phyloP scores from a whole-genome alignment of 139 green algal species.

The Pseudopediastrum boryanum region DNA sequence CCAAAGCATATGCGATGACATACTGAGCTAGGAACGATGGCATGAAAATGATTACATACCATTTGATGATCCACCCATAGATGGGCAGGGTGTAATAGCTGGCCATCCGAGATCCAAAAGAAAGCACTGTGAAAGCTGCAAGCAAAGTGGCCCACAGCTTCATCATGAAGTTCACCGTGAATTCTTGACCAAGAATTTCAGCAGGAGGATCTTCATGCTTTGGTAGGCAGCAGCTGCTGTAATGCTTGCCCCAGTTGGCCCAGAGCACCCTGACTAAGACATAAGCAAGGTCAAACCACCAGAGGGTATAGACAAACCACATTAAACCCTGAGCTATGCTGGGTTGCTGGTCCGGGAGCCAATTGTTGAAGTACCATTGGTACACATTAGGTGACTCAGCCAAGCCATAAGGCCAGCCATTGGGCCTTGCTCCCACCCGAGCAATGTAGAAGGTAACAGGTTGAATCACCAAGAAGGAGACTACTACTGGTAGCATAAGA shows the following conservation, averaged over 20 bases:
- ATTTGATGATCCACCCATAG: neutral
- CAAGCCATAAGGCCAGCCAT: neutral
- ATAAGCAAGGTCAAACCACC: slow-evolving; percentile 35
- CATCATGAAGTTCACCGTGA: slow-evolving; percentile 5
- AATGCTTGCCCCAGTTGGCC: no score
- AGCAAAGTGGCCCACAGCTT: neutral
- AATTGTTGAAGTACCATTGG: neutral
- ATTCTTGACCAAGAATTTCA: no score
- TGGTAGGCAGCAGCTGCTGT: no score
- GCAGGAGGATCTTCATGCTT: no score
- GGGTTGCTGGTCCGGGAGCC: slow-evolving; percentile 19
- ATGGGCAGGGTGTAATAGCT: neutral
- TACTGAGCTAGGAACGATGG: slow-evolving; percentile 27
- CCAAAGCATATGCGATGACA: slow-evolving; percentile 7
- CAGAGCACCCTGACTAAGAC: neutral
- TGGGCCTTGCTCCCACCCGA: neutral
- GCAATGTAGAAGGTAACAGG: slow-evolving; percentile 16
- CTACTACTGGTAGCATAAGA: slow-evolving; percentile 14
- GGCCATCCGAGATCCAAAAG: slow-evolving; percentile 10
- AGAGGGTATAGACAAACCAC: slow-evolving; percentile 37
- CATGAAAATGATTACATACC: slow-evolving; percentile 28
- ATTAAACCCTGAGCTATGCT: slow-evolving; percentile 4
- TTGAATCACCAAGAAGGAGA: slow-evolving; percentile 9
- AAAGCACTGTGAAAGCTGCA: neutral
- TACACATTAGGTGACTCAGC: no score